Conservation (phyloP, 257 asterid species). For the Haberlea rhodopensis region DNA sequence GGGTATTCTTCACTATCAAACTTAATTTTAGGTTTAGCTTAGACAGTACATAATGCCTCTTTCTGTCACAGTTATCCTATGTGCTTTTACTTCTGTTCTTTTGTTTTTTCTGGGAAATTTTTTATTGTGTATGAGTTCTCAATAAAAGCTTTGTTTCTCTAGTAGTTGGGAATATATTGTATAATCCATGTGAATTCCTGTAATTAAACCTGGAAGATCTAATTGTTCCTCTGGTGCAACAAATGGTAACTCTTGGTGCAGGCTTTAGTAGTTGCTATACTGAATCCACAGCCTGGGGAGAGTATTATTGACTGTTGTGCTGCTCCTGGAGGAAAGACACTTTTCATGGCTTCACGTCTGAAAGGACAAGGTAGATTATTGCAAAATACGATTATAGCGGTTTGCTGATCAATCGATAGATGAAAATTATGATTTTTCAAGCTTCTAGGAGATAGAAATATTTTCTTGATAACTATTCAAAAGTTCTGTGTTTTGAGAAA, state of each 20-base stretch:
- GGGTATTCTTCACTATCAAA: constrained; percentile 42
- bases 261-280: constrained; percentile 73
- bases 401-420: neutral
- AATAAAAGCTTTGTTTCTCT: constrained; percentile 8
- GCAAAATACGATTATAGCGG: neutral
- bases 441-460: constrained; percentile 11
- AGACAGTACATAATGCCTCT: constrained; percentile 1
- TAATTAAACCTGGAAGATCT: constrained; percentile 13
- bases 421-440: constrained; percentile 1
- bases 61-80: constrained; percentile 6
- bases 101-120: constrained; percentile 1
- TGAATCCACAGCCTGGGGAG: constrained; percentile 90
- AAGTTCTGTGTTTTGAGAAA: neutral
- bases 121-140: constrained; percentile 1
- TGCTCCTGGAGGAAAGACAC: constrained; percentile 98
- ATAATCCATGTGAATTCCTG: neutral
- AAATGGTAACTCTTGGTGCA: constrained; percentile 34
- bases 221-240: constrained; percentile 16
- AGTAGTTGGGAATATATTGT: neutral
- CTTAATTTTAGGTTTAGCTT: constrained; percentile 3
- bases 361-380: constrained; percentile 59
- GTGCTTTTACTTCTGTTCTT: constrained; percentile 1
- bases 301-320: constrained; percentile 92
- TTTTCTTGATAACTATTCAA: neutral
- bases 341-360: constrained; percentile 83